These are phyloP conservation scores for Heteromeles arbutifolia DNA, from an alignment of 306 rosid genomes.

Conservation along the genomic window DNA sequence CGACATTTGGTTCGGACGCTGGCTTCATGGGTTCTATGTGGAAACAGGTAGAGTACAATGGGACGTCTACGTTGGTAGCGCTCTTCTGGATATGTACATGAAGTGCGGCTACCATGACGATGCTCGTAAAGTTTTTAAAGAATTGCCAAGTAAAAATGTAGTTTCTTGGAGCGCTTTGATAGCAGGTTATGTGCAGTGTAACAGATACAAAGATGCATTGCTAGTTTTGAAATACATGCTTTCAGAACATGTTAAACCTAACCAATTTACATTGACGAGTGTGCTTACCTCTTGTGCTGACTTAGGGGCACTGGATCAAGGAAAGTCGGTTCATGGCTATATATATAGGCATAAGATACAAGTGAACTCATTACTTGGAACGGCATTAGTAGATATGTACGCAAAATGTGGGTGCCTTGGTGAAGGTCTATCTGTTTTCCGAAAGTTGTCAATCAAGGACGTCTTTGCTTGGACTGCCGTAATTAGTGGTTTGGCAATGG, in stretches of 20 bases:
- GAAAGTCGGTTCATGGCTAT: slow-evolving; percentile 66
- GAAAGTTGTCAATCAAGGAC: background rate
- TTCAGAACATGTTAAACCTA: slow-evolving; percentile 41
- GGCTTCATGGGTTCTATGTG: slow-evolving; percentile 11
- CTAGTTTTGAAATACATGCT: slow-evolving; percentile 61
- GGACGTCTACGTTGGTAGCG: slow-evolving; percentile 5
- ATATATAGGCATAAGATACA: slow-evolving; percentile 38
- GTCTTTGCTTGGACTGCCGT: slow-evolving; percentile 79
- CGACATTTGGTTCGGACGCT: background rate
- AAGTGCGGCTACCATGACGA: slow-evolving; percentile 41
- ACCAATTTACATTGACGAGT: slow-evolving; percentile 56
- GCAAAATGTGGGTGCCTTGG: slow-evolving; percentile 66
- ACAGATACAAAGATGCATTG: slow-evolving; percentile 30
- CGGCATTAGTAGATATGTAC: slow-evolving; percentile 53
- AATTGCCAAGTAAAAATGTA: slow-evolving; percentile 34
- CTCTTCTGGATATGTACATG: slow-evolving; percentile 14
- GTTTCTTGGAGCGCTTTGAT: slow-evolving; percentile 67
- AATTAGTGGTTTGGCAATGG: slow-evolving; percentile 71
- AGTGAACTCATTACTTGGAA: slow-evolving; percentile 47
- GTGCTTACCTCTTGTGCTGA: slow-evolving; percentile 65
- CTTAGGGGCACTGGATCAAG: slow-evolving; percentile 63
- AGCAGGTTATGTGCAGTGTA: slow-evolving; percentile 71
- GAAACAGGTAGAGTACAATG: slow-evolving; percentile 4
- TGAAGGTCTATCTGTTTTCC: slow-evolving; percentile 43
- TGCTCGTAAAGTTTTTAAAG: slow-evolving; percentile 39